Conservation (phyloP, 2,329 filamentous ascomycete species). For the Emmonsiellopsis sp. region DNA sequence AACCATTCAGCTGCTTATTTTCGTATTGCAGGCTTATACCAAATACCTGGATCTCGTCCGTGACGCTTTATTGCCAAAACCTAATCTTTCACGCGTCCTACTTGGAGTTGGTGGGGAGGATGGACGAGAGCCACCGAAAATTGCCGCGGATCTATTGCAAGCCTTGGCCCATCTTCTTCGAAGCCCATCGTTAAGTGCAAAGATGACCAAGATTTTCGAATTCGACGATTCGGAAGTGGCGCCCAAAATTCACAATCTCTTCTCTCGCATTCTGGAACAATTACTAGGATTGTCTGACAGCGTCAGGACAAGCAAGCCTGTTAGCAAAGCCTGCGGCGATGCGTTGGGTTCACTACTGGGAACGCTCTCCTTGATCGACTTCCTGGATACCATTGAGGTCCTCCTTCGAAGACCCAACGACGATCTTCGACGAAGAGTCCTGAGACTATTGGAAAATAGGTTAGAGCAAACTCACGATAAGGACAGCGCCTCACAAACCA, state of each 20-base stretch:
- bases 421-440: slow-evolving; percentile 67
- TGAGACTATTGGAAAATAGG: slow-evolving; percentile 70
- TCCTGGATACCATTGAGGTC: slow-evolving; percentile 77
- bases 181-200: slow-evolving; percentile 31
- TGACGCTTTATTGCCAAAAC: slow-evolving; percentile 68
- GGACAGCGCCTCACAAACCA: slow-evolving; percentile 57
- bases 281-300: slow-evolving; percentile 55
- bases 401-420: slow-evolving; percentile 68
- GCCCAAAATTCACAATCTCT: slow-evolving; percentile 58
- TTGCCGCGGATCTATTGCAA: slow-evolving; percentile 33
- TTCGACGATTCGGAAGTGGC: slow-evolving; percentile 44
- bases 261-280: slow-evolving; percentile 58
- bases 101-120: slow-evolving; percentile 49
- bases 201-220: slow-evolving; percentile 28
- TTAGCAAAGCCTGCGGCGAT: slow-evolving; percentile 46
- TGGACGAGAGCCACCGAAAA: slow-evolving; percentile 38
- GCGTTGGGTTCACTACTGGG: slow-evolving; percentile 72
- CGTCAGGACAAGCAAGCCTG: slow-evolving; percentile 25
- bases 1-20: slow-evolving; percentile 9
- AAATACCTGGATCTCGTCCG: slow-evolving; percentile 66
- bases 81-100: slow-evolving; percentile 61
- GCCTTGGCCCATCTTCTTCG: slow-evolving; percentile 31
- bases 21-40: slow-evolving; percentile 51
- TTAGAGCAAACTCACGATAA: slow-evolving; percentile 63
- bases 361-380: slow-evolving; percentile 75